Percentiles rank a stretch among this genome's conserved stretches.
Evolutionary conservation across 768 basidiomycete genomes (phyloP).

Genomic region (Lepiota venenata): DNA sequence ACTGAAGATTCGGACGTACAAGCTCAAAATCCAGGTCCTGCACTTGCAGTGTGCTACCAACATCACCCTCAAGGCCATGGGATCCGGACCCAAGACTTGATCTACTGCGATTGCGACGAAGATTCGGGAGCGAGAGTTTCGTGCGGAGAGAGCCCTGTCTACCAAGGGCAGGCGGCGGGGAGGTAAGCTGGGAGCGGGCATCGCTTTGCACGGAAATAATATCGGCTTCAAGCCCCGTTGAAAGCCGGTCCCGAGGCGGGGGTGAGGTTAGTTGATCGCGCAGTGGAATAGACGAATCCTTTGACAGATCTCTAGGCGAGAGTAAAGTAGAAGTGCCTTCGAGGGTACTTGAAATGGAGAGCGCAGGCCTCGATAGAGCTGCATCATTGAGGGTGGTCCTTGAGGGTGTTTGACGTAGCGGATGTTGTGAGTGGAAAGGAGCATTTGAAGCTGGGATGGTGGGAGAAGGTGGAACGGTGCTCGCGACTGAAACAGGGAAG

Average conservation of each 20-base stretch:
- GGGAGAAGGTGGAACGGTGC: slow-evolving; percentile 18
- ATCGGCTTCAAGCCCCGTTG: slow-evolving; percentile 1
- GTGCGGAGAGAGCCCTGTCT: slow-evolving; percentile 46
- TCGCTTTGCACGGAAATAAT: slow-evolving; percentile 27
- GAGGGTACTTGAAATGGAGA: background rate
- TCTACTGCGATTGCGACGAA: slow-evolving; percentile 44
- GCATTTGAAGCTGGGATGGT: slow-evolving; percentile 15
- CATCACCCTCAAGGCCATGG: background rate
- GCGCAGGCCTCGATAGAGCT: background rate
- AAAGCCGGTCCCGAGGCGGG: background rate
- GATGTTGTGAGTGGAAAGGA: slow-evolving; percentile 10
- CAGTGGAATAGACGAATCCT: background rate
- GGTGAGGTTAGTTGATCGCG: background rate
- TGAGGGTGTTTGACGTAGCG: slow-evolving; percentile 25
- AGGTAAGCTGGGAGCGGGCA: slow-evolving; percentile 30
- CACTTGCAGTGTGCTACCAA: slow-evolving; percentile 43
- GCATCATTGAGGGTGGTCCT: slow-evolving; percentile 23
- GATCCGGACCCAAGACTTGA: slow-evolving; percentile 12
- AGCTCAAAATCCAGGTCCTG: slow-evolving; percentile 83
- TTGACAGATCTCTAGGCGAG: background rate
- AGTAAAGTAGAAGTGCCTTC: background rate
- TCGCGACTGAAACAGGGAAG: background rate
- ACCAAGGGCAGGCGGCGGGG: slow-evolving; percentile 33
- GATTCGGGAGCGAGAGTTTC: slow-evolving; percentile 67
- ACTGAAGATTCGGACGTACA: slow-evolving; percentile 49